Conservation (phyloP, 2,329 filamentous ascomycete genomes). For the Colletotrichum destructivum region DNA sequence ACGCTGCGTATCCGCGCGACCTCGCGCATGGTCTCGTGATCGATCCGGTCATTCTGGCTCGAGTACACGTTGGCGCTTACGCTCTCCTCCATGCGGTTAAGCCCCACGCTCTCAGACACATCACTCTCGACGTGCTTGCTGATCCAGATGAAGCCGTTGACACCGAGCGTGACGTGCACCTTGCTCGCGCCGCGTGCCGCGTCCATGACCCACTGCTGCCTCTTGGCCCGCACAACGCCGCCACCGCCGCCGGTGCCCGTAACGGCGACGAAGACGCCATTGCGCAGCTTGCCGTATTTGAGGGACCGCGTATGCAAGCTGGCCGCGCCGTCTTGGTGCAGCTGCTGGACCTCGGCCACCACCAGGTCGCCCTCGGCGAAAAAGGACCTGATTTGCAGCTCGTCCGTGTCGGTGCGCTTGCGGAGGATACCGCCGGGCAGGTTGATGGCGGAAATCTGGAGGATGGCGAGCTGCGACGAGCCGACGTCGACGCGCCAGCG, state of each 20-base stretch:
- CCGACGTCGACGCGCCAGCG: constrained; percentile 97
- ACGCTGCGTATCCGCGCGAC: constrained; percentile 88
- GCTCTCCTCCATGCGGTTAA: constrained; percentile 90
- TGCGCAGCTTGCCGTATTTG: constrained; percentile 95
- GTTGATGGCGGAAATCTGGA: constrained; percentile 93
- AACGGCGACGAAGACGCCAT: constrained; percentile 90
- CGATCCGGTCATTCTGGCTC: constrained; percentile 92
- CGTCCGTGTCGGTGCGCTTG: constrained; percentile 93
- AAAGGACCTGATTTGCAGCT: constrained; percentile 97
- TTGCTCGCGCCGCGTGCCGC: constrained; percentile 69
- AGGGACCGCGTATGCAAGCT: constrained; percentile 90
- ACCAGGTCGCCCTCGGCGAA: constrained; percentile 96
- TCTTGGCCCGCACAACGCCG: constrained; percentile 83
- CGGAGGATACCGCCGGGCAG: constrained; percentile 93
- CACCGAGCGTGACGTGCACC: constrained; percentile 90
- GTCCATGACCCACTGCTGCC: constrained; percentile 90
- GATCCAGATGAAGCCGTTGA: constrained; percentile 98
- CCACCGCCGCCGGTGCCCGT: constrained; percentile 88
- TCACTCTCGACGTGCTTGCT: constrained; percentile 82
- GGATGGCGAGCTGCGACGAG: constrained; percentile 85
- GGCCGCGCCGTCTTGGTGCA: constrained; percentile 89
- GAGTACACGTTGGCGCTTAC: constrained; percentile 91
- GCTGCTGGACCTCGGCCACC: constrained; percentile 93
- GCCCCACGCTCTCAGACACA: constrained; percentile 73
- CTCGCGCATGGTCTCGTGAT: constrained; percentile 83